phyloP scores from a whole-genome alignment of 805 yeast genomes.

The Kockiozyma suomiensis region DNA sequence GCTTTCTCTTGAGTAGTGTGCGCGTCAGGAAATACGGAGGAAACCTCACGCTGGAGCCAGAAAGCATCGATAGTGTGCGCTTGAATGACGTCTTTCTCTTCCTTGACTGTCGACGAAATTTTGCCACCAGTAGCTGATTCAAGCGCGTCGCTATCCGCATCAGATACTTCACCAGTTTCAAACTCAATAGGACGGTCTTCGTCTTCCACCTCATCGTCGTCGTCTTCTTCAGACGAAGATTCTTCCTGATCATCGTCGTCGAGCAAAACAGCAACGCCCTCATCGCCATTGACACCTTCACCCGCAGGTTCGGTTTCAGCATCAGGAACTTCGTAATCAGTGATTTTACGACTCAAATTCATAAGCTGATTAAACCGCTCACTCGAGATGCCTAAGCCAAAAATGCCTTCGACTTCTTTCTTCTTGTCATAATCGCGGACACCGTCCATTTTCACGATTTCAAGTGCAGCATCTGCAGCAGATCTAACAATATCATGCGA shows the following conservation, averaged over 20 bases:
- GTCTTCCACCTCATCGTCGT: slow-evolving; percentile 39
- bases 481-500: slow-evolving; percentile 72
- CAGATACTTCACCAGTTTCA: slow-evolving; percentile 39
- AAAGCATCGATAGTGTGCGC: slow-evolving; percentile 51
- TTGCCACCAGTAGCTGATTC: slow-evolving; percentile 11
- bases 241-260: slow-evolving; percentile 48
- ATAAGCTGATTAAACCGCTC: slow-evolving; percentile 52
- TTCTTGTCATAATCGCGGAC: slow-evolving; percentile 51
- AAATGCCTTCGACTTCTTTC: slow-evolving; percentile 53
- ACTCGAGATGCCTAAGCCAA: slow-evolving; percentile 49
- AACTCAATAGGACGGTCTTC: slow-evolving; percentile 36
- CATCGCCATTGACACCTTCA: slow-evolving; percentile 43
- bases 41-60: slow-evolving; percentile 59
- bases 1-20: slow-evolving; percentile 48
- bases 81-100: slow-evolving; percentile 36
- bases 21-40: slow-evolving; percentile 46
- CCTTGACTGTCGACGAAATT: slow-evolving; percentile 2
- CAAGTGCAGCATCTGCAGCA: slow-evolving; percentile 68
- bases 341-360: slow-evolving; percentile 50
- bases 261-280: slow-evolving; percentile 49
- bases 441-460: slow-evolving; percentile 53
- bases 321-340: slow-evolving; percentile 50
- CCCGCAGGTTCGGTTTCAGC: slow-evolving; percentile 28
- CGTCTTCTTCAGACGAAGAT: slow-evolving; percentile 39
- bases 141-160: slow-evolving; percentile 32